phyloP scores from a whole-genome alignment of 2,329 filamentous ascomycete genomes.

The Hypomyces perniciosus region DNA sequence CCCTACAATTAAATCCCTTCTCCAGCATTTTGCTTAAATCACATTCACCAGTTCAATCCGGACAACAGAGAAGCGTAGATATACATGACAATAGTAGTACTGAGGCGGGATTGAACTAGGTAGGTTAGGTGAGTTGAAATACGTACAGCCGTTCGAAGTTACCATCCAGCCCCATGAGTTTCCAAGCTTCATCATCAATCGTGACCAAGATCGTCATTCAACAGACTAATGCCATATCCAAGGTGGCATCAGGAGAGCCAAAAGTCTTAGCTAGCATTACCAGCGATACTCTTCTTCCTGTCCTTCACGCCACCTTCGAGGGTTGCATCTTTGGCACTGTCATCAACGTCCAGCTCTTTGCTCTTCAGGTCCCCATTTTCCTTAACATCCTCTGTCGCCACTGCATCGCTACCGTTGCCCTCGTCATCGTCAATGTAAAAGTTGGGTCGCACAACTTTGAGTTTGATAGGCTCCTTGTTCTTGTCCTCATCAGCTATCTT shows the following conservation, averaged over 20 bases:
- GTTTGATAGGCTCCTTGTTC: constrained; percentile 29
- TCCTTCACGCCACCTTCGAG: constrained; percentile 28
- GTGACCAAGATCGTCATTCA: neutral
- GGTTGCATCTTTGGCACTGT: constrained; percentile 40
- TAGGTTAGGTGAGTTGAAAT: no score
- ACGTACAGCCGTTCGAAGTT: no score
- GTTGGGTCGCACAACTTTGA: constrained; percentile 36
- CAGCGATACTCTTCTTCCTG: constrained; percentile 32
- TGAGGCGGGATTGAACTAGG: no score
- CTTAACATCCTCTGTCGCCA: constrained; percentile 4
- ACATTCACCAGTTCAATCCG: no score
- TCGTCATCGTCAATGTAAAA: constrained; percentile 25
- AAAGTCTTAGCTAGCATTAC: constrained; percentile 12
- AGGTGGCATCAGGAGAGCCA: neutral
- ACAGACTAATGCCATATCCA: neutral
- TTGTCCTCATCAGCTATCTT: constrained; percentile 33
- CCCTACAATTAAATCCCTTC: no score
- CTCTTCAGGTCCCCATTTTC: constrained; percentile 15
- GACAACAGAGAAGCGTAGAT: no score
- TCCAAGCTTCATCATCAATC: neutral
- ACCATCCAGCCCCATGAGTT: no score
- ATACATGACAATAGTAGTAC: no score
- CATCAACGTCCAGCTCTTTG: constrained; percentile 38
- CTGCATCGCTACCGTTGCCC: constrained; percentile 17
- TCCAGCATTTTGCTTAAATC: no score